phyloP scores from a whole-genome alignment of 805 yeast species.

The Saccharomycopsis capsularis region DNA sequence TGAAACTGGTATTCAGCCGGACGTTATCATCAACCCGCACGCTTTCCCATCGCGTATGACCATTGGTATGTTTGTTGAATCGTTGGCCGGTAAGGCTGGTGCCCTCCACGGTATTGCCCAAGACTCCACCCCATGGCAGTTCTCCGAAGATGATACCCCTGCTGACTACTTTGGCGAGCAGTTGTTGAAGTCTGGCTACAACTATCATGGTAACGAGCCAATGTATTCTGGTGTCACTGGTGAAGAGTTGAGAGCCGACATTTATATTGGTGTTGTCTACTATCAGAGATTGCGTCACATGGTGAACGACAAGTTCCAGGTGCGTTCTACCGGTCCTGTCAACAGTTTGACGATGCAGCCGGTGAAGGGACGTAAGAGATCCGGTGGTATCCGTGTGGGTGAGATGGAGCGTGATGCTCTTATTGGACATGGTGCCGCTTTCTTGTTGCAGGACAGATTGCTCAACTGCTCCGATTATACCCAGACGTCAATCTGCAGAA shows the following conservation, averaged over 20 bases:
- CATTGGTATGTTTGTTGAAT: slow-evolving; percentile 98
- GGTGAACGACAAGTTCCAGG: slow-evolving; percentile 99
- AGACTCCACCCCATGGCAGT: slow-evolving; percentile 95
- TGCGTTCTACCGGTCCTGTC: slow-evolving; percentile 97
- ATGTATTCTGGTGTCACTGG: slow-evolving; percentile 99
- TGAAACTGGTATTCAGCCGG: slow-evolving; percentile 95
- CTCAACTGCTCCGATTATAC: slow-evolving; percentile 94
- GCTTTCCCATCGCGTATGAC: slow-evolving; percentile 99
- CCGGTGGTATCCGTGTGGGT: slow-evolving; percentile 99
- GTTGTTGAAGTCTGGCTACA: slow-evolving; percentile 78
- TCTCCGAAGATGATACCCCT: slow-evolving; percentile 87
- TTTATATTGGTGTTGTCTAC: slow-evolving; percentile 93
- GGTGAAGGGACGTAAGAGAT: slow-evolving; percentile 96
- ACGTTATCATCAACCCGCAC: slow-evolving; percentile 95
- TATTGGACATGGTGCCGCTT: slow-evolving; percentile 97
- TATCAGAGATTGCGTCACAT: slow-evolving; percentile 98
- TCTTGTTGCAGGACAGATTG: slow-evolving; percentile 86
- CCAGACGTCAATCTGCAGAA: slow-evolving; percentile 81
- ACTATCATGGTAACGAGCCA: slow-evolving; percentile 97
- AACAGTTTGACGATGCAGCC: slow-evolving; percentile 98
- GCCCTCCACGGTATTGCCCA: slow-evolving; percentile 97
- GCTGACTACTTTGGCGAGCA: slow-evolving; percentile 98
- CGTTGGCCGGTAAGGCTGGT: slow-evolving; percentile 98
- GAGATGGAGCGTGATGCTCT: slow-evolving; percentile 99
- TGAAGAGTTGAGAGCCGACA: slow-evolving; percentile 92